A percentile compares a stretch with the other conserved stretches of the same genome.
These are phyloP conservation scores for Schizochytrium sp. DNA, from an alignment of 108 stramenopile species.

Conservation along the genomic window DNA sequence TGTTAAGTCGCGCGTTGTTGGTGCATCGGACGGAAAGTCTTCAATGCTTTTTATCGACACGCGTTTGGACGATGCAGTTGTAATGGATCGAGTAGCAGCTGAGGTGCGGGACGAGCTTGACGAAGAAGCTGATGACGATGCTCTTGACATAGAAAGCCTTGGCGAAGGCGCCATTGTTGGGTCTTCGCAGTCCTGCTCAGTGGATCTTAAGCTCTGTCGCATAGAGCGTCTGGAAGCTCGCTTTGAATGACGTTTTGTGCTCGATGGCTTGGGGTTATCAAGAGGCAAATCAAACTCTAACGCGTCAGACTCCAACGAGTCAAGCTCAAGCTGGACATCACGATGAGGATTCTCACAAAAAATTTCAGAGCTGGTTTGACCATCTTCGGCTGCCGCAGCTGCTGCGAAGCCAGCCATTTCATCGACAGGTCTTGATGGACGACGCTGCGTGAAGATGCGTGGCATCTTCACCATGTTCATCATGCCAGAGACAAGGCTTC, in stretches of 20 bases:
- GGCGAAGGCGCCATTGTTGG: background rate
- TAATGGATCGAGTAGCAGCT: background rate
- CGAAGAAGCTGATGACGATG: background rate
- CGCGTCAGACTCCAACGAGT: constrained; percentile 14
- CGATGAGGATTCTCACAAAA: background rate
- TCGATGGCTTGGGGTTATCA: background rate
- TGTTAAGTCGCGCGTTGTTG: background rate
- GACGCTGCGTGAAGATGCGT: background rate
- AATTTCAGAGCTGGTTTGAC: background rate
- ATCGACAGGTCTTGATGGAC: background rate
- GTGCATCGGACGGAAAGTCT: background rate
- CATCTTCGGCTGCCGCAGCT: background rate
- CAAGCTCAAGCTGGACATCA: constrained; percentile 11
- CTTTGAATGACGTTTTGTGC: constrained; percentile 8
- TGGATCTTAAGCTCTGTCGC: background rate
- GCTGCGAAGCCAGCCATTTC: background rate
- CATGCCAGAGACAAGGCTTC: constrained; percentile 20
- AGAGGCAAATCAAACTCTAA: background rate
- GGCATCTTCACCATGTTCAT: constrained; percentile 1
- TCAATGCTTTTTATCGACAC: constrained; percentile 16
- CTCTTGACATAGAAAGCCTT: background rate
- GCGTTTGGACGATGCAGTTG: background rate
- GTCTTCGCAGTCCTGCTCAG: background rate
- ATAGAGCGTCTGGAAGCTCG: background rate
- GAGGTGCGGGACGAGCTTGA: background rate